Conservation (phyloP, 768 basidiomycete species). For the Galerina marginata region DNA sequence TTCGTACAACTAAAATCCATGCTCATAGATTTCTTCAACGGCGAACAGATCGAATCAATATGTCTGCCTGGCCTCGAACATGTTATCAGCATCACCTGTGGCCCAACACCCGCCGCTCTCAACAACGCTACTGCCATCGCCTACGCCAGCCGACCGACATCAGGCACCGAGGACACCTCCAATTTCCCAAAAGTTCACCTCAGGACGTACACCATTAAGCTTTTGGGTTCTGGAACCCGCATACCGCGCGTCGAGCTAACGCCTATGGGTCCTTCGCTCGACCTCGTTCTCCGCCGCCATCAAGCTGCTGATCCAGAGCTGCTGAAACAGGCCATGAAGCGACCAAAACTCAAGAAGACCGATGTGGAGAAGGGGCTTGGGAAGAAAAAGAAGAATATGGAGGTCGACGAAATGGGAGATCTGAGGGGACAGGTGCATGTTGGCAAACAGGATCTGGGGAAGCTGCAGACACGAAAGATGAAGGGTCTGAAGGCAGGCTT, state of each 20-base stretch:
- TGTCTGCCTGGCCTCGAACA: conserved; percentile 86
- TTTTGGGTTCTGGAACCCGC: conserved; percentile 78
- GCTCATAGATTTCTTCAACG: conserved; percentile 90
- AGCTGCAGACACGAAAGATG: conserved; percentile 94
- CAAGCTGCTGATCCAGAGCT: conserved; percentile 78
- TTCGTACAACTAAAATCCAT: conserved; percentile 92
- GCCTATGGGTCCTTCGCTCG: conserved; percentile 92
- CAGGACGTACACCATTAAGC: conserved; percentile 79
- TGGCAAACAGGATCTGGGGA: conserved; percentile 84
- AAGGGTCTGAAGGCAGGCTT: conserved; percentile 74
- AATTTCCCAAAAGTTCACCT: conserved; percentile 85
- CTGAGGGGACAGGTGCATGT: conserved; percentile 89
- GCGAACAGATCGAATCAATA: conserved; percentile 82
- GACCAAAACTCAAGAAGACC: conserved; percentile 87
- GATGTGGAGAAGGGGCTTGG: conserved; percentile 87
- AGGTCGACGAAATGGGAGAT: conserved; percentile 98
- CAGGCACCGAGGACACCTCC: conserved; percentile 41
- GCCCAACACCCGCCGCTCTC: conserved; percentile 62
- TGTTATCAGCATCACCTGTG: conserved; percentile 82
- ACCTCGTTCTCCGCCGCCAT: conserved; percentile 79
- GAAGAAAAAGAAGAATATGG: conserved; percentile 94
- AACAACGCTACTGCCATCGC: conserved; percentile 44
- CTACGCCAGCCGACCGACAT: conserved; percentile 26
- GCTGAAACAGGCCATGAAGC: conserved; percentile 79
- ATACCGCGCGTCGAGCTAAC: conserved; percentile 82